phyloP scores from a whole-genome alignment of 2,329 filamentous ascomycete species.

The Teratosphaeria destructans region DNA sequence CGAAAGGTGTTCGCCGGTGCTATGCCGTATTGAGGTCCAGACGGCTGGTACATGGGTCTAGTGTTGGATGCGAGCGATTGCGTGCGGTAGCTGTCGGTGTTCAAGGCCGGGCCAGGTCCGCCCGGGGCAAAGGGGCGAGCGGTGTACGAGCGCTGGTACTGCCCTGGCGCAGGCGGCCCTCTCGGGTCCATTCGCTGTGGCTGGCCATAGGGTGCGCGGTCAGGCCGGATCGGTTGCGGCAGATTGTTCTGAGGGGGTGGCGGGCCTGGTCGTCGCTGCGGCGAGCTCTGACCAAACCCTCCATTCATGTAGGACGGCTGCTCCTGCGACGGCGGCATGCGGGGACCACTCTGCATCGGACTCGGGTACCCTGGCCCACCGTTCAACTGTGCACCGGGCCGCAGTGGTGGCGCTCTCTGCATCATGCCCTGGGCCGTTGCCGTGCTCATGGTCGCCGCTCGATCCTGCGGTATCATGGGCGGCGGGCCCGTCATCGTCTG shows the following conservation, averaged over 20 bases:
- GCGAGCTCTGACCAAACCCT: constrained; percentile 22
- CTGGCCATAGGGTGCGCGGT: constrained; percentile 60
- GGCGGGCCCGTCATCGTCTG: constrained; percentile 88
- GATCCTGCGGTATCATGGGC: constrained; percentile 50
- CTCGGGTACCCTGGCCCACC: constrained; percentile 22
- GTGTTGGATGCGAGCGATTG: constrained; percentile 75
- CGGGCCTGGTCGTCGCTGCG: constrained; percentile 29
- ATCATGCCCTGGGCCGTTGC: constrained; percentile 33
- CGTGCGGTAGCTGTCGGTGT: constrained; percentile 79
- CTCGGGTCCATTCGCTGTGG: constrained; percentile 60
- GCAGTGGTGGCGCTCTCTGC: constrained; percentile 53
- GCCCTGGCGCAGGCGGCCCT: constrained; percentile 38
- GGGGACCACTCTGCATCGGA: not conserved
- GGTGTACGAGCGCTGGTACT: constrained; percentile 30
- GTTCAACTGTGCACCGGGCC: constrained; percentile 28
- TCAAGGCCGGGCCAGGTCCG: constrained; percentile 51
- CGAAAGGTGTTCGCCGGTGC: constrained; percentile 67
- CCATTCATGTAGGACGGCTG: constrained; percentile 17
- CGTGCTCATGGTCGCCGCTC: constrained; percentile 59
- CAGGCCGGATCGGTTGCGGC: constrained; percentile 50
- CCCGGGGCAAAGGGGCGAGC: constrained; percentile 19
- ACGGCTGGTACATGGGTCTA: constrained; percentile 61
- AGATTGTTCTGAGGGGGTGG: constrained; percentile 44
- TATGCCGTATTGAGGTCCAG: constrained; percentile 46
- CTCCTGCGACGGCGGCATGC: constrained; percentile 8